phyloP scores from a whole-genome alignment of 2,329 filamentous ascomycete genomes.

The Zymoseptoria brevis region DNA sequence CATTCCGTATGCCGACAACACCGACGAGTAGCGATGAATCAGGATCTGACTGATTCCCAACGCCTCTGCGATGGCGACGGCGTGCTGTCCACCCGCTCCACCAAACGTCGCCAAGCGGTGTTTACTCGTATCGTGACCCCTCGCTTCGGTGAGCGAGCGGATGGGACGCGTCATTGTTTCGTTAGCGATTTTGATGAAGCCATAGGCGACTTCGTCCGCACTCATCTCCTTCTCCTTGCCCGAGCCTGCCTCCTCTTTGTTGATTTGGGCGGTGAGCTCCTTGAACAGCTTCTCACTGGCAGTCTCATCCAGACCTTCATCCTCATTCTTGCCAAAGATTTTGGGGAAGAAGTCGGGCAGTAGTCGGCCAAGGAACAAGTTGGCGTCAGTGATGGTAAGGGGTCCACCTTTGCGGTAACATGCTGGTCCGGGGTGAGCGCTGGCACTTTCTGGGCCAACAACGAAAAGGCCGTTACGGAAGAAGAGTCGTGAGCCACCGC shows the following conservation, averaged over 20 bases:
- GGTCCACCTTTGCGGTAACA: constrained; percentile 88
- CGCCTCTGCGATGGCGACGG: constrained; percentile 80
- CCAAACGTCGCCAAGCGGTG: constrained; percentile 90
- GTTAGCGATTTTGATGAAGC: constrained; percentile 83
- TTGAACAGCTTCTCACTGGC: constrained; percentile 69
- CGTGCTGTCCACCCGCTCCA: constrained; percentile 84
- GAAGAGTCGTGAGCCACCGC: constrained; percentile 76
- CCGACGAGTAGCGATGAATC: constrained; percentile 78
- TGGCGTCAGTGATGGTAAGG: constrained; percentile 88
- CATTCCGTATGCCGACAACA: constrained; percentile 88
- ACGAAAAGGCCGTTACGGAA: constrained; percentile 86
- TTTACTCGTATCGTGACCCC: constrained; percentile 82
- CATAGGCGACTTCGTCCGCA: constrained; percentile 77
- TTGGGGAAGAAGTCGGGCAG: constrained; percentile 89
- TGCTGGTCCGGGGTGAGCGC: constrained; percentile 80
- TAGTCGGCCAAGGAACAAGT: constrained; percentile 73
- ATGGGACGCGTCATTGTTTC: constrained; percentile 90
- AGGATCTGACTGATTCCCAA: constrained; percentile 80
- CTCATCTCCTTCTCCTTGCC: constrained; percentile 56
- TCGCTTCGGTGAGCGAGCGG: constrained; percentile 80
- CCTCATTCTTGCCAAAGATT: constrained; percentile 85
- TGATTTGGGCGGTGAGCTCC: constrained; percentile 69
- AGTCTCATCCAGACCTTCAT: constrained; percentile 68
- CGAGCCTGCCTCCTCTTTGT: constrained; percentile 60
- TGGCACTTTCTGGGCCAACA: constrained; percentile 81